Evolutionary conservation across 2,329 filamentous ascomycete species (phyloP).

Genomic region (Ceratocystiopsis minuta): DNA sequence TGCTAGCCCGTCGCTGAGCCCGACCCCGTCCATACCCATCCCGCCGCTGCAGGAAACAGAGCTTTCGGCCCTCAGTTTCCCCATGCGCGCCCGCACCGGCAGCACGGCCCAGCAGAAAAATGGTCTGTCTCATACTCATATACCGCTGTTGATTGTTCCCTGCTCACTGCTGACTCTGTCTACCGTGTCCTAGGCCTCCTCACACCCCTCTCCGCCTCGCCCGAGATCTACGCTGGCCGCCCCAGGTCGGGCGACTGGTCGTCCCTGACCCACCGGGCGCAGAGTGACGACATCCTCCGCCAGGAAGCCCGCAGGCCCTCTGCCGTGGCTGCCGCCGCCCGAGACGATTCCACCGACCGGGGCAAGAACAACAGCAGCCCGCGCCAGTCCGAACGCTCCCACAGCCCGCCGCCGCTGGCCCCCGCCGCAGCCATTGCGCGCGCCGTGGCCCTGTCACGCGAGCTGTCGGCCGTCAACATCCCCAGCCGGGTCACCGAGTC

Average conservation of each 20-base stretch:
- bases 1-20: slow-evolving; percentile 55
- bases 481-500: slow-evolving; percentile 80
- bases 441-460: slow-evolving; percentile 69
- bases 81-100: slow-evolving; percentile 18
- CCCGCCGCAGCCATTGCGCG: slow-evolving; percentile 63
- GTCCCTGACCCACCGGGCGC: slow-evolving; percentile 23
- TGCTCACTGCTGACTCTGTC: too few species aligned
- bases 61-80: slow-evolving; percentile 27
- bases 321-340: slow-evolving; percentile 14
- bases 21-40: slow-evolving; percentile 19
- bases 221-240: slow-evolving; percentile 27
- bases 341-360: slow-evolving; percentile 18
- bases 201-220: slow-evolving; percentile 35
- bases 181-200: slow-evolving; percentile 22
- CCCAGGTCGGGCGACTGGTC: slow-evolving; percentile 35
- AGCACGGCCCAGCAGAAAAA: slow-evolving; percentile 19
- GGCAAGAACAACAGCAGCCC: slow-evolving; percentile 6
- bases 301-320: slow-evolving; percentile 22
- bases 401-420: slow-evolving; percentile 59
- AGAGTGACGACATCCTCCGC: slow-evolving; percentile 37
- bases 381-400: slow-evolving; percentile 37
- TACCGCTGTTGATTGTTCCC: too few species aligned
- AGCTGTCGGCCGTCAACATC: slow-evolving; percentile 78
- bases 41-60: slow-evolving; percentile 33
- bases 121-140: slow-evolving; percentile 11